These are phyloP conservation scores for Parachlorella kessleri DNA, from an alignment of 139 green algal species.

Conservation along the genomic window DNA sequence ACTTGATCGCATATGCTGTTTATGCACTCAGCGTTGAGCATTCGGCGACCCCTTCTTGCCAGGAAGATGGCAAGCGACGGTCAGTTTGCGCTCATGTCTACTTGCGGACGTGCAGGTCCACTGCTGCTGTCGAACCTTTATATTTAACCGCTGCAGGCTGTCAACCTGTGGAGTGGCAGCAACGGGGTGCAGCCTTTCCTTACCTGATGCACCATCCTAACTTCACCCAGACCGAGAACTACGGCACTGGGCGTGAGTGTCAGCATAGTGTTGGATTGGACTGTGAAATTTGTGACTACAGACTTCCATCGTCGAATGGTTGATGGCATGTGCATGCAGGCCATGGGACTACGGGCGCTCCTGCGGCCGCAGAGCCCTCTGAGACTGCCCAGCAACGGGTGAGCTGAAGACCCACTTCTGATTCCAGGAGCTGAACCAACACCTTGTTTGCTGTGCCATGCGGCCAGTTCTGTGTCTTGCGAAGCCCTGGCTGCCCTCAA, in stretches of 20 bases:
- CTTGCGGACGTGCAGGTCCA: too few species aligned
- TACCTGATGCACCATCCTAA: slow-evolving; percentile 70
- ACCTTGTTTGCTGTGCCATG: too few species aligned
- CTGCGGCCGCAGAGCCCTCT: background rate
- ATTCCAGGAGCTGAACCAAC: background rate
- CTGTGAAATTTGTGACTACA: background rate
- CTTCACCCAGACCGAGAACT: slow-evolving; percentile 58
- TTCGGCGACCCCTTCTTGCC: too few species aligned
- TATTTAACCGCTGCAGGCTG: slow-evolving; percentile 57
- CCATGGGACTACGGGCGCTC: background rate
- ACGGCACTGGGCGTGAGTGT: slow-evolving; percentile 35
- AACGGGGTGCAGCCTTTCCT: slow-evolving; percentile 69
- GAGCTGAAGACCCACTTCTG: background rate
- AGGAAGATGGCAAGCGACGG: too few species aligned
- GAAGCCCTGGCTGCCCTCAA: too few species aligned
- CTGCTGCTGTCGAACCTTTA: too few species aligned
- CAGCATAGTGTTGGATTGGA: background rate
- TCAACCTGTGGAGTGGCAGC: slow-evolving; percentile 58
- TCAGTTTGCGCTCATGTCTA: too few species aligned
- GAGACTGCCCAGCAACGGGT: background rate
- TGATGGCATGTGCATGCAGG: background rate
- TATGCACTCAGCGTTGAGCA: too few species aligned
- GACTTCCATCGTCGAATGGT: background rate
- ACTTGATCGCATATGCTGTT: too few species aligned
- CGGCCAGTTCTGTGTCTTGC: too few species aligned